phyloP scores from a whole-genome alignment of 1,284 basidiomycete species.

The Moesziomyces sp. region DNA sequence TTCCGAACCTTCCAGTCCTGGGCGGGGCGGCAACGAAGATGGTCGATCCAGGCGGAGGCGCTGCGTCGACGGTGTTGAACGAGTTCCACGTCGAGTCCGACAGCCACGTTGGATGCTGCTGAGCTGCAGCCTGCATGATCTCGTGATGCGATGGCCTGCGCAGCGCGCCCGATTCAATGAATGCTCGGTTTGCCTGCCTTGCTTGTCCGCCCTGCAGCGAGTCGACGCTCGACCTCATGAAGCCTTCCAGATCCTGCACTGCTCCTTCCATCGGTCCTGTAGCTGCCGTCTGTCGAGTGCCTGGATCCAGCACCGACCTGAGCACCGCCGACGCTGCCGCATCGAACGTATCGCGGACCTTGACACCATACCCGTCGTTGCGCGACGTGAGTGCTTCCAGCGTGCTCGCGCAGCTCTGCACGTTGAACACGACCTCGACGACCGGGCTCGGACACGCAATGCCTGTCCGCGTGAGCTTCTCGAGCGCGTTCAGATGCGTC shows the following conservation, averaged over 20 bases:
- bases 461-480: conserved; percentile 35
- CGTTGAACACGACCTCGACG: conserved; percentile 46
- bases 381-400: conserved; percentile 40
- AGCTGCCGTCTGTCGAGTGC: background rate
- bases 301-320: conserved; percentile 27
- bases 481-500: conserved; percentile 46
- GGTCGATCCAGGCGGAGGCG: conserved; percentile 41
- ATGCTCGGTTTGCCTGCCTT: background rate
- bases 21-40: conserved; percentile 48
- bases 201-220: conserved; percentile 1
- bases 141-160: conserved; percentile 23
- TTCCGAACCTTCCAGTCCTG: conserved; percentile 16
- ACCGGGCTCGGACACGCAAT: conserved; percentile 24
- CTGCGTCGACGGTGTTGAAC: conserved; percentile 31
- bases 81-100: conserved; percentile 49
- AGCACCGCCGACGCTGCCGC: conserved; percentile 38
- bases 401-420: conserved; percentile 49
- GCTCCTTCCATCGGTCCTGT: background rate
- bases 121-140: conserved; percentile 17
- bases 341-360: conserved; percentile 44
- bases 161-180: background rate
- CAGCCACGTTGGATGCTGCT: conserved; percentile 41
- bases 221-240: conserved; percentile 11
- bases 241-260: conserved; percentile 11
- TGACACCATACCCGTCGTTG: conserved; percentile 33